A percentile compares a stretch with the other conserved stretches of the same genome.
These are phyloP conservation scores for Butyriboletus loyo DNA, from an alignment of 768 basidiomycete genomes.

Conservation along the genomic window DNA sequence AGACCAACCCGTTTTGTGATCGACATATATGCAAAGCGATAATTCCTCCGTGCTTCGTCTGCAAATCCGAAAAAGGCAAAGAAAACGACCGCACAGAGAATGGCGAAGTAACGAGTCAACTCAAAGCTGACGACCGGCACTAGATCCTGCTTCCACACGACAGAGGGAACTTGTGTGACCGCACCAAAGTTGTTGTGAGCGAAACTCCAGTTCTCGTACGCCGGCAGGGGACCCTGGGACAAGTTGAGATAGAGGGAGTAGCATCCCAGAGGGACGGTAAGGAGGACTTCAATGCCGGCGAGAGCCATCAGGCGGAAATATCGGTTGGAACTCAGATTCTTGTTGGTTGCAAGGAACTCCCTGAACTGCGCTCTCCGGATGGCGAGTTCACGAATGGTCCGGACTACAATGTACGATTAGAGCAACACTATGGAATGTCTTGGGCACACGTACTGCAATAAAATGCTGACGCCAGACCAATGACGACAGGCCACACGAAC, in stretches of 20 bases:
- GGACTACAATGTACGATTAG: slow-evolving; percentile 19
- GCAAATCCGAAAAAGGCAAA: slow-evolving; percentile 71
- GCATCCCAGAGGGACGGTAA: slow-evolving; percentile 34
- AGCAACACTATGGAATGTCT: no score
- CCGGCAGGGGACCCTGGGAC: slow-evolving; percentile 20
- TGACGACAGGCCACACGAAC: slow-evolving; percentile 37
- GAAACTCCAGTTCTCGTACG: slow-evolving; percentile 45
- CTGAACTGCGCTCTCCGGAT: slow-evolving; percentile 33
- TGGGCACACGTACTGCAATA: slow-evolving; percentile 39
- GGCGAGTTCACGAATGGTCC: slow-evolving; percentile 31
- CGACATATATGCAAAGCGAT: slow-evolving; percentile 39
- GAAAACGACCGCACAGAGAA: slow-evolving; percentile 56
- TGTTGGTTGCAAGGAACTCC: slow-evolving; percentile 34
- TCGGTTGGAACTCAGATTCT: slow-evolving; percentile 45
- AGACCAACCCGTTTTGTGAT: slow-evolving; percentile 37
- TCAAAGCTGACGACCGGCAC: slow-evolving; percentile 31
- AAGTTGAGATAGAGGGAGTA: slow-evolving; percentile 37
- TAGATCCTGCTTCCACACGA: slow-evolving; percentile 38
- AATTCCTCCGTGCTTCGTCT: slow-evolving; percentile 61
- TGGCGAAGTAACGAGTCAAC: slow-evolving; percentile 42
- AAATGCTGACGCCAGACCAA: slow-evolving; percentile 37
- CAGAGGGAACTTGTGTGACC: slow-evolving; percentile 40
- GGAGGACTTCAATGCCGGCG: slow-evolving; percentile 43
- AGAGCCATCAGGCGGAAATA: slow-evolving; percentile 65
- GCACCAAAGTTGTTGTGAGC: slow-evolving; percentile 43